A percentile compares a stretch with the other conserved stretches of the same genome.
Evolutionary conservation across 768 basidiomycete species (phyloP).

Genomic region (Amanita inopinata): DNA sequence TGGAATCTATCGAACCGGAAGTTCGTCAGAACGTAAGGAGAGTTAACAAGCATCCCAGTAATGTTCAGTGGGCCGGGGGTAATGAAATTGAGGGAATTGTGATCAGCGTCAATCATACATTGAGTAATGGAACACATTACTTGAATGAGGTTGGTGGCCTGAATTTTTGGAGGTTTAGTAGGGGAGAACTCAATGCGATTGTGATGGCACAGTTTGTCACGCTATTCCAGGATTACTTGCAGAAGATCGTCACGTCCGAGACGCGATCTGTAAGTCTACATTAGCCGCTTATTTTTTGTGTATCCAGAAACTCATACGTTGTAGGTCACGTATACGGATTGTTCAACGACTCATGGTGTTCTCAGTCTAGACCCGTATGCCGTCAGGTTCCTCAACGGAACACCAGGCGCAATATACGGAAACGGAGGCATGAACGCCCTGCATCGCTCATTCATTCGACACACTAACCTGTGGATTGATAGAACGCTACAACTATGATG

Average conservation of each 20-base stretch:
- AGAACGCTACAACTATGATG: slow-evolving; percentile 53
- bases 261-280: slow-evolving; percentile 32
- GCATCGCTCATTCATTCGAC: background rate
- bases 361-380: slow-evolving; percentile 48
- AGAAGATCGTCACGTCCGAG: slow-evolving; percentile 37
- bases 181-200: background rate
- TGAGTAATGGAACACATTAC: slow-evolving; percentile 35
- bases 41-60: slow-evolving; percentile 46
- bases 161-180: no score
- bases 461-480: background rate
- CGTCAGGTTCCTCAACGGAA: slow-evolving; percentile 39
- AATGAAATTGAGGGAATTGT: slow-evolving; percentile 54
- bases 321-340: slow-evolving; percentile 49
- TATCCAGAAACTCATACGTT: background rate
- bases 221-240: slow-evolving; percentile 43
- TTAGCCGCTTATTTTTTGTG: background rate
- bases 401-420: slow-evolving; percentile 44
- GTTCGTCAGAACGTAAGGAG: slow-evolving; percentile 48
- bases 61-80: slow-evolving; percentile 50
- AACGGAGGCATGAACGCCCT: slow-evolving; percentile 30
- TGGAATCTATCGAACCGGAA: slow-evolving; percentile 43
- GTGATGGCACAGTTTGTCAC: slow-evolving; percentile 29
- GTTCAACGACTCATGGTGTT: slow-evolving; percentile 48
- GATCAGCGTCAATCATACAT: slow-evolving; percentile 22
- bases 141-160: slow-evolving; percentile 40